Base-by-base conservation (phyloP, 2,329 filamentous ascomycete species). In the Curvularia verruculosa region DNA sequence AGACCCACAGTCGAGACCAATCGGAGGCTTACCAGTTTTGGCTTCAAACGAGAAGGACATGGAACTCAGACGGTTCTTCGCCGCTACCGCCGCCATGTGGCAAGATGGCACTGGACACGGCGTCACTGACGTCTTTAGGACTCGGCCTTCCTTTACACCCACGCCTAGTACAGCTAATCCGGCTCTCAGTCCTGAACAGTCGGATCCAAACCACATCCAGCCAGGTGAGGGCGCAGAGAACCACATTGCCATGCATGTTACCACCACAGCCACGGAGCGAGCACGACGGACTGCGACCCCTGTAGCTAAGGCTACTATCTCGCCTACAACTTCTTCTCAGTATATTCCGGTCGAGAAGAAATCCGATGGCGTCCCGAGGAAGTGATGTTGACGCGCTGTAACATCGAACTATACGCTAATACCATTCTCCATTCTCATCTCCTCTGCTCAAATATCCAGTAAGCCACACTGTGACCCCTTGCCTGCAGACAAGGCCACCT, bases 61-160 rank as follows among this genome's bases (percentile, higher is more conserved):
- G 0, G 50, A 57, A 43, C n/a, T 71, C 5, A 46, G 63, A 9
- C 15, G 37, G 19, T 46, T 60, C 1, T 31, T 71, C 10, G 64
- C 63, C 21, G 56, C 61, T 1, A 31, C 51, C 1, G 67, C 67
- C 3, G 40, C 53, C n/a, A 39, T 70, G n/a, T 69, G 67, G 65
- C 59, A 58, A 37, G 64, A 63, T 52, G 59, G 56, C 2, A 61
- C 54, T 15, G 66, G 61, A 3, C 15, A 52, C 39, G 52, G 56
- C 2, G 61, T 68, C 26, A 63, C 58, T 5, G 64, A 68, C 24
- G 66, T 63, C 3, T 67, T 52, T 39, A 51, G 46, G 2, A 47
- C 26, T 18, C 37, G 3, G n/a, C 19, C 45, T 10, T 12, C 19
- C 15, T 43, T 49, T 0, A 37, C 55, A 10, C 47, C 55, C 21